These are phyloP conservation scores for Monosporascus cannonballus DNA, from an alignment of 2,329 filamentous ascomycete genomes.

Conservation along the genomic window DNA sequence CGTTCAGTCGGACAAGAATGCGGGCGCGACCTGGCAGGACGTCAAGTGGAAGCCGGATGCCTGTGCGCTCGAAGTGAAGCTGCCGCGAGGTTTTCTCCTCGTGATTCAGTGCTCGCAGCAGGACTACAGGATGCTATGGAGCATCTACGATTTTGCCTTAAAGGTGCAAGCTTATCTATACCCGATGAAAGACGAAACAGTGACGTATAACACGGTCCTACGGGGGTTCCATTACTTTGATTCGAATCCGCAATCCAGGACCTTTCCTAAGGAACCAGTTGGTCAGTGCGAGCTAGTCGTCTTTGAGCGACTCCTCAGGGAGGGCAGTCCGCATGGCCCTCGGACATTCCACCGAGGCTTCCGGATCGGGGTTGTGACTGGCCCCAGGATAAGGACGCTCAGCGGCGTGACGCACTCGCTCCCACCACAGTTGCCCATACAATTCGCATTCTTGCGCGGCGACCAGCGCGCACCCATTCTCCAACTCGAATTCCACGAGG, in stretches of 20 bases:
- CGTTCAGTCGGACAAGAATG: constrained; percentile 62
- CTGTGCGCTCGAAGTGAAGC: constrained; percentile 58
- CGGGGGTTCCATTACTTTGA: constrained; percentile 79
- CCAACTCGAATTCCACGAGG: constrained; percentile 64
- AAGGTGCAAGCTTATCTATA: constrained; percentile 69
- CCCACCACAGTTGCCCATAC: constrained; percentile 58
- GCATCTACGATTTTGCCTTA: constrained; percentile 77
- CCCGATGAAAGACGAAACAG: constrained; percentile 61
- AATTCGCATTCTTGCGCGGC: constrained; percentile 70
- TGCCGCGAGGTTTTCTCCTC: constrained; percentile 72
- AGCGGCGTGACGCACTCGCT: constrained; percentile 70
- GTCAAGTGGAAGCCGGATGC: constrained; percentile 70
- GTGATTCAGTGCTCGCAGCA: constrained; percentile 64
- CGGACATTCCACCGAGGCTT: constrained; percentile 73
- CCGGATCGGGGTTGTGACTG: constrained; percentile 71
- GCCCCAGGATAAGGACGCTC: constrained; percentile 68
- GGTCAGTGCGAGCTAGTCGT: constrained; percentile 65
- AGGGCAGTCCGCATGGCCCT: constrained; percentile 66
- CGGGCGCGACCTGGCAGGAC: constrained; percentile 73
- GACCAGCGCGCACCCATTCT: constrained; percentile 66
- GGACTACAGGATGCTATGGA: constrained; percentile 76
- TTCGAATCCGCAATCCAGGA: constrained; percentile 57
- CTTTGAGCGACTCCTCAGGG: constrained; percentile 64
- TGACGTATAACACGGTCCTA: constrained; percentile 64
- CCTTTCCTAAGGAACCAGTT: constrained; percentile 71